phyloP scores from a whole-genome alignment of 805 yeast species.

The Gaillardinia entomophila region DNA sequence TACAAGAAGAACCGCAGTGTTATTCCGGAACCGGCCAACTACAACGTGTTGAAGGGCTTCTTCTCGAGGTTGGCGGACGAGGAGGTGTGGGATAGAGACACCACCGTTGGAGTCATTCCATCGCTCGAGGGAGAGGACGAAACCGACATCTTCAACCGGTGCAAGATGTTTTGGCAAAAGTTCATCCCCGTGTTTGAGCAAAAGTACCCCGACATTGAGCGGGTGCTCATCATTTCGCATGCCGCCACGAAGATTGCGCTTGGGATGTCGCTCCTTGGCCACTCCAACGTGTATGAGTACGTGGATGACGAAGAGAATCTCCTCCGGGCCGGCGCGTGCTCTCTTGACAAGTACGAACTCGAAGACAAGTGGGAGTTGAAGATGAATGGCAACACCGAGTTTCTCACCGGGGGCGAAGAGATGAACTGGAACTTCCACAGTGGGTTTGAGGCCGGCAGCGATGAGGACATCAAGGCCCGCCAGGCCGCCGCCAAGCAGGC shows the following conservation, averaged over 20 bases:
- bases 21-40: conserved; percentile 65
- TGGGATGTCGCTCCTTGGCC: conserved; percentile 68
- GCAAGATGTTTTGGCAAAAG: conserved; percentile 44
- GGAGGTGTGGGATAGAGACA: conserved; percentile 35
- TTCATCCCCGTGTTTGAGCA: conserved; percentile 56
- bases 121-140: conserved; percentile 68
- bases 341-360: conserved; percentile 56
- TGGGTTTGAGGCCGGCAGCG: conserved; percentile 84
- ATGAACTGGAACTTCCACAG: conserved; percentile 86
- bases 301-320: conserved; percentile 35
- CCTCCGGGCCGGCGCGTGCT: conserved; percentile 76
- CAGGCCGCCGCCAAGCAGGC: conserved; percentile 13
- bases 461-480: conserved; percentile 70
- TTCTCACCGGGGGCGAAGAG: conserved; percentile 74
- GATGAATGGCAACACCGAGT: conserved; percentile 70
- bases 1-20: conserved; percentile 63
- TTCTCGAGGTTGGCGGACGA: conserved; percentile 42
- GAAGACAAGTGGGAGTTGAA: conserved; percentile 51
- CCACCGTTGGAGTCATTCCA: conserved; percentile 58
- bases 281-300: conserved; percentile 44
- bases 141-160: conserved; percentile 61
- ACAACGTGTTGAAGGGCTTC: conserved; percentile 41
- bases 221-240: conserved; percentile 75
- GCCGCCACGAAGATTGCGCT: conserved; percentile 91
- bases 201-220: conserved; percentile 53